Evolutionary conservation across 345 rosid genomes (phyloP).

Genomic region (Balakata baccata): DNA sequence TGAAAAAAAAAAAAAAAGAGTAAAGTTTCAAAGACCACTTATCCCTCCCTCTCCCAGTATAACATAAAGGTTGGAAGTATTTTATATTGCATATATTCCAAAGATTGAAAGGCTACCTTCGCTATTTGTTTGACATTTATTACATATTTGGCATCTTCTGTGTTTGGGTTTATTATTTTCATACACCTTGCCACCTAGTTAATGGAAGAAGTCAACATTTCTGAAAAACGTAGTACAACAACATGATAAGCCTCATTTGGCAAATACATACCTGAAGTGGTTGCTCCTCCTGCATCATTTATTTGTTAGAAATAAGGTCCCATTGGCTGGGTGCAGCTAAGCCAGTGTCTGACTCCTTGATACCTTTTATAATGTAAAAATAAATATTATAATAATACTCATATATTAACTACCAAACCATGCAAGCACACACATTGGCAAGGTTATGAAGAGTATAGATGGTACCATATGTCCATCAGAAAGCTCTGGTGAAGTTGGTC

Average conservation of each 20-base stretch:
- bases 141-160: constrained; percentile 96
- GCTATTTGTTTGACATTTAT: constrained; percentile 99
- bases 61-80: background rate
- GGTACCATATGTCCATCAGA: background rate
- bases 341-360: constrained; percentile 96
- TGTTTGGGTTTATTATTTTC: constrained; percentile 87
- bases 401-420: background rate
- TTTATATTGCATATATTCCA: background rate
- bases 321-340: constrained; percentile 97
- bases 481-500: background rate
- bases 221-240: background rate
- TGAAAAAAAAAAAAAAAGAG: too few species aligned
- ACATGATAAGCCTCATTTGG: background rate
- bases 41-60: background rate
- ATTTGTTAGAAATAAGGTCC: constrained; percentile 99
- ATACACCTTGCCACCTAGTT: constrained; percentile 91
- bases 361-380: constrained; percentile 43
- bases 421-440: background rate
- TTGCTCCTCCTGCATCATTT: constrained; percentile 99
- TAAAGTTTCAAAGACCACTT: background rate
- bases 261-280: constrained; percentile 64
- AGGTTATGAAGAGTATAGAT: background rate
- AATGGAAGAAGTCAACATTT: background rate
- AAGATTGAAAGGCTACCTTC: constrained; percentile 43
- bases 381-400: background rate